phyloP scores from a whole-genome alignment of 805 yeast genomes.

The Candida maesae region DNA sequence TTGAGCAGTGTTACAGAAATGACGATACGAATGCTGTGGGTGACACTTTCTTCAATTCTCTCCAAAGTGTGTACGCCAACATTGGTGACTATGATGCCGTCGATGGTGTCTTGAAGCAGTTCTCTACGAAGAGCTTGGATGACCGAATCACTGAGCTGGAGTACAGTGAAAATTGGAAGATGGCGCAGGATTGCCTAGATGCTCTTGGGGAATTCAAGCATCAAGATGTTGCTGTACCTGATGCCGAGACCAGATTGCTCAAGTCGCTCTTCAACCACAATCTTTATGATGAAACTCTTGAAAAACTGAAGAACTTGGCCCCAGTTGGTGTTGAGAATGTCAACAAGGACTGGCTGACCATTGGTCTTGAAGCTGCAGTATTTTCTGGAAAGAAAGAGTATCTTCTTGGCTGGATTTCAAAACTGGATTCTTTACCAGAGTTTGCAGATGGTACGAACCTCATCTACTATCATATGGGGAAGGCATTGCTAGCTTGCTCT shows the following conservation, averaged over 20 bases:
- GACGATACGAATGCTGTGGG: constrained; percentile 29
- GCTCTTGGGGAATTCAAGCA: constrained; percentile 45
- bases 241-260: constrained; percentile 50
- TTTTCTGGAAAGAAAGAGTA: constrained; percentile 51
- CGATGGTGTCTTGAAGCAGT: constrained; percentile 75
- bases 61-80: constrained; percentile 81
- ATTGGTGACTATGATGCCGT: constrained; percentile 88
- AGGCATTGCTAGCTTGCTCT: constrained; percentile 44
- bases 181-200: constrained; percentile 82
- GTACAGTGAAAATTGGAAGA: constrained; percentile 79
- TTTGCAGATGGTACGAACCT: constrained; percentile 49
- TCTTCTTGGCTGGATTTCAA: constrained; percentile 55
- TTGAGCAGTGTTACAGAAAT: constrained; percentile 68
- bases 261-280: constrained; percentile 75
- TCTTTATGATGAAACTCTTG: constrained; percentile 51
- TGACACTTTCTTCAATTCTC: constrained; percentile 39
- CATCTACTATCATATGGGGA: constrained; percentile 63
- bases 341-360: constrained; percentile 49
- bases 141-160: constrained; percentile 79
- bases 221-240: constrained; percentile 26
- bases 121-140: constrained; percentile 64
- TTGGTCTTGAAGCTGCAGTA: constrained; percentile 76
- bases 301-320: constrained; percentile 19
- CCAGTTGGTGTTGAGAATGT: constrained; percentile 2
- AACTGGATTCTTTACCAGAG: constrained; percentile 41